A percentile compares a stretch with the other conserved stretches of the same genome.
These are phyloP conservation scores for Psilocybe cyanescens DNA, from an alignment of 768 basidiomycete species.

Conservation along the genomic window DNA sequence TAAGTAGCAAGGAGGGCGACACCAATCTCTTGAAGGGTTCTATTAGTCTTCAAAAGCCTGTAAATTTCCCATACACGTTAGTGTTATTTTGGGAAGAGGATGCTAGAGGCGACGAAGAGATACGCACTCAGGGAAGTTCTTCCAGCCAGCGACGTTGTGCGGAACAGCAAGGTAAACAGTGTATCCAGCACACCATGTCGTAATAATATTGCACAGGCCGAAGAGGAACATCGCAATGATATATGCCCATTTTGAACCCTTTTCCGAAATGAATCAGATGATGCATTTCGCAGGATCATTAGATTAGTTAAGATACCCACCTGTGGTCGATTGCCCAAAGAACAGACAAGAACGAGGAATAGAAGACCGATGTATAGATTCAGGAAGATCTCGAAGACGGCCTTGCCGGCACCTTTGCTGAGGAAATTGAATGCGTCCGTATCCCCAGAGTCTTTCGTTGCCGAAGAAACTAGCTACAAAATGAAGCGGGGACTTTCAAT, in stretches of 20 bases:
- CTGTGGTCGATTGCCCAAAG: constrained; percentile 90
- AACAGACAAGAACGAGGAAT: constrained; percentile 83
- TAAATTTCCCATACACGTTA: constrained; percentile 11
- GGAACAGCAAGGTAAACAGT: constrained; percentile 88
- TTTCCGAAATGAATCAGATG: constrained; percentile 8
- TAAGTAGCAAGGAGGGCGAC: constrained; percentile 80
- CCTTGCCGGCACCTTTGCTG: constrained; percentile 68
- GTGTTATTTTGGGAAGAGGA: neutral
- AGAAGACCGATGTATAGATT: constrained; percentile 85
- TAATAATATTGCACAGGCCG: constrained; percentile 77
- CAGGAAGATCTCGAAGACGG: constrained; percentile 78
- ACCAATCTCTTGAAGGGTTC: constrained; percentile 82
- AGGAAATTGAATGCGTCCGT: constrained; percentile 85
- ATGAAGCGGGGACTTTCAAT: constrained; percentile 1
- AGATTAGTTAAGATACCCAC: constrained; percentile 22
- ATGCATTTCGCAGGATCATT: neutral
- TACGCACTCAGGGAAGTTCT: constrained; percentile 68
- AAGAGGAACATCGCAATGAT: constrained; percentile 76
- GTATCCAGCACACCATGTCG: constrained; percentile 89
- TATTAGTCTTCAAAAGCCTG: constrained; percentile 65
- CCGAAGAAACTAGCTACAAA: constrained; percentile 78
- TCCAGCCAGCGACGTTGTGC: constrained; percentile 76
- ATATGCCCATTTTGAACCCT: constrained; percentile 90
- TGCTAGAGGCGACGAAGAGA: neutral
- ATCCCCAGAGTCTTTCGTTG: constrained; percentile 51